Evolutionary conservation across 1,284 basidiomycete genomes (phyloP).

Genomic region (Somion occarium): DNA sequence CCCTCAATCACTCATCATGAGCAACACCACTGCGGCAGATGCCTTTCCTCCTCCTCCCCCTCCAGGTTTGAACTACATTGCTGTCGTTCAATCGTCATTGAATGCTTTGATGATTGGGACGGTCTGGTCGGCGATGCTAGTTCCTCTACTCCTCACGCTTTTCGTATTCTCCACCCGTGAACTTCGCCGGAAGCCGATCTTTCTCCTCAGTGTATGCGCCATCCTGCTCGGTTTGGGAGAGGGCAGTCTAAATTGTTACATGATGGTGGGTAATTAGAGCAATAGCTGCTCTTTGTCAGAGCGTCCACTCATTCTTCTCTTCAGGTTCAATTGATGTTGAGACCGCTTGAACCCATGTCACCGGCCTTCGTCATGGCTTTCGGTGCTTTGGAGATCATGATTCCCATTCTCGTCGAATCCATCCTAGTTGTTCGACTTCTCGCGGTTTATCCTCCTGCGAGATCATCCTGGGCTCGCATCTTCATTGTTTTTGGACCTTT

Average conservation of each 20-base stretch:
- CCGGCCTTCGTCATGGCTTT: background rate
- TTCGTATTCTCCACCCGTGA: background rate
- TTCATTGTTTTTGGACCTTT: background rate
- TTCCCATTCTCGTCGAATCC: conserved; percentile 4
- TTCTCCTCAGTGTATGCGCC: conserved; percentile 3
- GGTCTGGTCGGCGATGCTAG: conserved; percentile 1
- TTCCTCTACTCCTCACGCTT: conserved; percentile 3
- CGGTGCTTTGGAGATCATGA: background rate
- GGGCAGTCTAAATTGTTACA: background rate
- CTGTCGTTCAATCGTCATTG: background rate
- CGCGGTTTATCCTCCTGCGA: conserved; percentile 1
- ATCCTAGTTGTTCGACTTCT: conserved; percentile 5
- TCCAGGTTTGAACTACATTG: background rate
- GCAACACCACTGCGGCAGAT: background rate
- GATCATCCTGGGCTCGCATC: background rate
- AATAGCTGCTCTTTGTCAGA: background rate
- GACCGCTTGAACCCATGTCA: background rate
- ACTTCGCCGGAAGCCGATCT: conserved; percentile 8
- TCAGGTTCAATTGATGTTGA: background rate
- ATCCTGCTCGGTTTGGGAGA: conserved; percentile 1
- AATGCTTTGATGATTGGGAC: background rate
- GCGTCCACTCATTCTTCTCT: background rate
- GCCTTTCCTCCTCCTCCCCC: background rate
- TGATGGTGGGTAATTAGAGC: no score
- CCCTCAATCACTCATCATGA: background rate